Evolutionary conservation across 768 basidiomycete species (phyloP), one percentile per base, ranked within the genome.

Genomic region (Stropharia rugosoannulata): DNA sequence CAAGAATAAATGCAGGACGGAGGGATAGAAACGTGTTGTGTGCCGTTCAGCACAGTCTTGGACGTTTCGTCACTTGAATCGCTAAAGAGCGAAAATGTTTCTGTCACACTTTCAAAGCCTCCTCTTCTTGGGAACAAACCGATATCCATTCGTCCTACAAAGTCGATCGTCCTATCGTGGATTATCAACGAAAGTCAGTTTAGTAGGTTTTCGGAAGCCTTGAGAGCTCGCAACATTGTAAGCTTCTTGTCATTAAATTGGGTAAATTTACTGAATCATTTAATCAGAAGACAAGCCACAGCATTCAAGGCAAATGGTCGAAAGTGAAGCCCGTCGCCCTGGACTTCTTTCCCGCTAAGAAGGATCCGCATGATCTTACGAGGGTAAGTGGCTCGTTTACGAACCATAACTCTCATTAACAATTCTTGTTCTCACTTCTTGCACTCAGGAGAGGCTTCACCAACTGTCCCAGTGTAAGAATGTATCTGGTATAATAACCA

Each of bases 171-270:
- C 7, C 62, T 79, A 46, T 65, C 68, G 2, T 83, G 82, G 63
- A 54, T 69, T 12, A 58, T 87, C 38, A 62, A 68, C 13, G 65
- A 61, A 25, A 58, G 62, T 22, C 66, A 70, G 19, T 36, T 76
- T 4, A 53, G 65, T 22, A 72, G 72, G 45, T 81, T 87, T 50
- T 55, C 72, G 53, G 61, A 74, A 35, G 68, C 75, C 5, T 55
- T 84, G 44, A 72, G 70, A 38, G 67, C 70, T 51, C 74, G 85
- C 43, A 73, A 74, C 49, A 63, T 86, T 67, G 85, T 85, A 50
- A 62, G 76, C 57, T 44, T 9, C 27, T 55, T 51, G n/a, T 45
- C 12, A n/a, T 44, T 5, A 46, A n/a, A 11, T 46, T 9, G 19
- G 38, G 27, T 11, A 9, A 43, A 49, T n/a, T 48, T 32, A 27